Conservation (phyloP, 228 moss, liverwort and hornwort genomes). For the Sphagnum magellanicum region DNA sequence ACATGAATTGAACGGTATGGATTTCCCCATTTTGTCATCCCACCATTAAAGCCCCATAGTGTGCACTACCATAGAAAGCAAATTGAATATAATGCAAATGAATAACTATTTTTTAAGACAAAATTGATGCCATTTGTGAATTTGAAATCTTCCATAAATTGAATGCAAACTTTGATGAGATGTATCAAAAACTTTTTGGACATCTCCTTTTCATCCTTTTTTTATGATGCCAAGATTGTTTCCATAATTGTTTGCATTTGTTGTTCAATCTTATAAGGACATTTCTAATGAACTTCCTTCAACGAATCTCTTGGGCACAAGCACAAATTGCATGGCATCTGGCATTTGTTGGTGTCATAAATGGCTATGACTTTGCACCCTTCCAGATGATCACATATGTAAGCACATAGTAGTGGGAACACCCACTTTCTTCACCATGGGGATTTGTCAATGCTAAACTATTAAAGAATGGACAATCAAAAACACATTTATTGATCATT, state of each 20-base stretch:
- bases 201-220: background rate
- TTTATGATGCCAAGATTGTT: background rate
- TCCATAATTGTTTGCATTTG: background rate
- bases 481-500: too few species aligned
- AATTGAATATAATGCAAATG: background rate
- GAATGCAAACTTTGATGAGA: background rate
- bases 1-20: slow-evolving; percentile 1
- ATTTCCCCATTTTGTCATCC: slow-evolving; percentile 4
- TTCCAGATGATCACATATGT: slow-evolving; percentile 6
- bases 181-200: background rate
- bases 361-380: slow-evolving; percentile 3
- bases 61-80: slow-evolving; percentile 1
- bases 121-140: too few species aligned
- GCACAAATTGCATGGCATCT: background rate
- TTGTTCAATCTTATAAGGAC: background rate
- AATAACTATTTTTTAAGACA: too few species aligned
- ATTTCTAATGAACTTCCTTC: background rate
- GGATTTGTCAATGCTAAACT: slow-evolving; percentile 1
- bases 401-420: slow-evolving; percentile 1
- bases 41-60: slow-evolving; percentile 6
- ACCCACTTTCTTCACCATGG: slow-evolving; percentile 4
- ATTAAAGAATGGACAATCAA: background rate
- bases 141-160: too few species aligned
- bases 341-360: slow-evolving; percentile 2
- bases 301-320: background rate